A percentile compares a stretch with the other conserved stretches of the same genome.
Evolutionary conservation across 1,284 basidiomycete species (phyloP).

Genomic region (Pseudozyma tsukubaensis): DNA sequence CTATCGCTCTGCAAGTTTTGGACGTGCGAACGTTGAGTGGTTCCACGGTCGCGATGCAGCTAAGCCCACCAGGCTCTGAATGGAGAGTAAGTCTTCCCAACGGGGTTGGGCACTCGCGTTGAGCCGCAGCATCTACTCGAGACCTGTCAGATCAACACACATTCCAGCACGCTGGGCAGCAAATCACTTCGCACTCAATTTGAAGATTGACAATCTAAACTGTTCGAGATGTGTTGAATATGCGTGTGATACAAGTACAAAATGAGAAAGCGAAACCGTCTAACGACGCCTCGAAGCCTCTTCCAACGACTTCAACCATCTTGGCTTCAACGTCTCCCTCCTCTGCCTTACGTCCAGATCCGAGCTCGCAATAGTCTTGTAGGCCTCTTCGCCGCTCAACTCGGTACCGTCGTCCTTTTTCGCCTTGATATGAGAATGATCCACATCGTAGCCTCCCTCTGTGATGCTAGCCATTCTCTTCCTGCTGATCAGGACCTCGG

Average conservation of each 20-base stretch:
- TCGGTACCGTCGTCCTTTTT: constrained; percentile 16
- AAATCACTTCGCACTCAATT: too few relatives aligned
- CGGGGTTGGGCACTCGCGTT: too few relatives aligned
- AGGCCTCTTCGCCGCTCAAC: constrained; percentile 23
- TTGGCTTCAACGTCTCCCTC: constrained; percentile 35
- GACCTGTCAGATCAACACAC: too few relatives aligned
- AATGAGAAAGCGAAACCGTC: not conserved
- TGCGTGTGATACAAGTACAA: constrained; percentile 10
- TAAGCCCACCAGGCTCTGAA: too few relatives aligned
- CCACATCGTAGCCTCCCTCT: constrained; percentile 24
- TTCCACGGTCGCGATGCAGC: too few relatives aligned
- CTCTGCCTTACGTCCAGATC: constrained; percentile 30
- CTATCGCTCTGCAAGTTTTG: too few relatives aligned
- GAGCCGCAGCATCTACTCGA: too few relatives aligned
- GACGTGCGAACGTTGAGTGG: too few relatives aligned
- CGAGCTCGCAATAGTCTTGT: constrained; percentile 16
- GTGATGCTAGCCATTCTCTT: constrained; percentile 30
- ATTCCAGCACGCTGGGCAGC: too few relatives aligned
- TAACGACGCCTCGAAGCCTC: not conserved
- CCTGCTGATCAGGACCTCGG: constrained; percentile 25
- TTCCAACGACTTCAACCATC: constrained; percentile 43
- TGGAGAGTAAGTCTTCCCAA: too few relatives aligned
- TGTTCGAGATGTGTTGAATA: not conserved
- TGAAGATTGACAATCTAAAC: not conserved
- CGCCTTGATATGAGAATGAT: constrained; percentile 14